These are phyloP conservation scores for Neonectria hederae DNA, from an alignment of 2,329 filamentous ascomycete genomes.

Conservation along the genomic window DNA sequence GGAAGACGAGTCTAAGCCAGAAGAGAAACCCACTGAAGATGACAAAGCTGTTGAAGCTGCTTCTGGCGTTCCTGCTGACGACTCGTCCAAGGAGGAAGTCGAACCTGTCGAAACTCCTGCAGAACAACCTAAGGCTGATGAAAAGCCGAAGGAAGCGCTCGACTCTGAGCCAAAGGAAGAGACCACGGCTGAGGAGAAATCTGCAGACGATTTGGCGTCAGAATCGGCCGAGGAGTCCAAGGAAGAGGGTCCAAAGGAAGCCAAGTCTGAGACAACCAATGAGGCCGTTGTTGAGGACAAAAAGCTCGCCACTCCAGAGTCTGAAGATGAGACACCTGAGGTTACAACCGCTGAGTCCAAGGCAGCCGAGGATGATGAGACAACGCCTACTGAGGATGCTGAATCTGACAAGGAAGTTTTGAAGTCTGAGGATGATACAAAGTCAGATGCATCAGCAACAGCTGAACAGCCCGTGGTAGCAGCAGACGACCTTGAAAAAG, in stretches of 20 bases:
- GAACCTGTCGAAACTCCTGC: not conserved
- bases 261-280: not conserved
- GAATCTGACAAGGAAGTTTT: not conserved
- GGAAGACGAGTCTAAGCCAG: not conserved
- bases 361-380: not conserved
- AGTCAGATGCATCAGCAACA: not conserved
- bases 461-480: slow-evolving; percentile 6
- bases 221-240: slow-evolving; percentile 3
- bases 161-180: not conserved
- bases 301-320: not conserved
- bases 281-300: slow-evolving; percentile 2
- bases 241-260: slow-evolving; percentile 1
- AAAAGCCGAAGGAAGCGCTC: not conserved
- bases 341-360: slow-evolving; percentile 2
- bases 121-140: not conserved
- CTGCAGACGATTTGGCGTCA: not conserved
- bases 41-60: not conserved
- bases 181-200: not conserved
- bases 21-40: not conserved
- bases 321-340: slow-evolving; percentile 1
- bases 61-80: not conserved
- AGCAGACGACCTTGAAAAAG: slow-evolving; percentile 10
- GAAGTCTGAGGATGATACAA: slow-evolving; percentile 1
- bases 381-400: not conserved
- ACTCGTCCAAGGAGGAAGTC: not conserved